Conservation (phyloP, 345 rosid genomes). For the Trapa bicornis region DNA sequence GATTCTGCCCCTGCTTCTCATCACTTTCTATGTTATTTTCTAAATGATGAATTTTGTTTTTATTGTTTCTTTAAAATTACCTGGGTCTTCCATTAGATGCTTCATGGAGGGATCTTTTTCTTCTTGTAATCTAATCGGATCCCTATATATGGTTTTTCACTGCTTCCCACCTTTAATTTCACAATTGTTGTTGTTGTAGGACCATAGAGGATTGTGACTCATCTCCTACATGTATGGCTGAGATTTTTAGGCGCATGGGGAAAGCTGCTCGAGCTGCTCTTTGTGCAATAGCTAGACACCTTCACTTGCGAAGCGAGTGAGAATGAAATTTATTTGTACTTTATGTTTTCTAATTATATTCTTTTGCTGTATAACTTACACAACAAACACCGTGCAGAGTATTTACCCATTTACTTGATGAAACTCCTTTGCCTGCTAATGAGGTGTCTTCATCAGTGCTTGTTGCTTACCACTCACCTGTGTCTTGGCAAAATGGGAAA, state of each 20-base stretch:
- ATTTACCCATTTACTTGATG: constrained; percentile 86
- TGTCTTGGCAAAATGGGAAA: constrained; percentile 63
- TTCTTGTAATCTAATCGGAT: not conserved
- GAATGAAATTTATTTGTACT: constrained; percentile 15
- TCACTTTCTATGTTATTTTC: not conserved
- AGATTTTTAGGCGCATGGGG: constrained; percentile 80
- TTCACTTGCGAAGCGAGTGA: constrained; percentile 94
- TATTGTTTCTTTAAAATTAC: not conserved
- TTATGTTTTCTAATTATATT: not conserved
- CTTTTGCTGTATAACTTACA: constrained; percentile 5
- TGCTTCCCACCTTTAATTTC: not conserved
- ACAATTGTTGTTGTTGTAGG: constrained; percentile 28
- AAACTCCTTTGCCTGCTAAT: constrained; percentile 70
- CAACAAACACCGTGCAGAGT: constrained; percentile 46
- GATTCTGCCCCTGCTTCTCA: not conserved
- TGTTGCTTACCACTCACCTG: constrained; percentile 53
- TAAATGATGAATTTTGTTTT: not conserved
- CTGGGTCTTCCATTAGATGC: not conserved
- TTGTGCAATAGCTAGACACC: constrained; percentile 81
- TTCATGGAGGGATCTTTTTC: not conserved
- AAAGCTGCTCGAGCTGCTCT: constrained; percentile 89
- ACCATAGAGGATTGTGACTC: constrained; percentile 84
- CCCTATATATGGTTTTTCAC: not conserved
- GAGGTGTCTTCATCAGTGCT: constrained; percentile 88
- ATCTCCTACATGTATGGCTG: constrained; percentile 94